Conservation (phyloP, 2,329 filamentous ascomycete genomes). For the Paramyrothecium sp. region DNA sequence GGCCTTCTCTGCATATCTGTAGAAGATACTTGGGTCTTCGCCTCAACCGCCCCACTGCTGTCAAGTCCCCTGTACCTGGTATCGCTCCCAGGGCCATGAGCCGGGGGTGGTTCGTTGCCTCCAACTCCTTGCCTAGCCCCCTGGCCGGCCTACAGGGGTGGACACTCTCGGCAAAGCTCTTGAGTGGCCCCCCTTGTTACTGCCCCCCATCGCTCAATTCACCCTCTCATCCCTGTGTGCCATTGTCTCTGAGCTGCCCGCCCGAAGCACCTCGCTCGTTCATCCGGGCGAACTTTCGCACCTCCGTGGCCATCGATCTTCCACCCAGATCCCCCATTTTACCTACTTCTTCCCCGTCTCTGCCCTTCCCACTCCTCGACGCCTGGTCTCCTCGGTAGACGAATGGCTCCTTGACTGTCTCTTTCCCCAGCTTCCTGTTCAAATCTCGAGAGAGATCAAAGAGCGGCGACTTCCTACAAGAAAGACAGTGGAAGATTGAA, state of each 20-base stretch:
- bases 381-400: background rate
- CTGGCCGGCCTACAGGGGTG: no score
- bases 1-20: no score
- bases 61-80: no score
- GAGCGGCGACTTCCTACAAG: background rate
- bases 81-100: no score
- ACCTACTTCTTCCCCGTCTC: background rate
- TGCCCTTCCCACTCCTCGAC: background rate
- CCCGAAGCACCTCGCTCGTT: background rate
- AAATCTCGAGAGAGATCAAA: background rate
- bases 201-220: background rate
- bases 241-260: background rate
- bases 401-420: conserved; percentile 2
- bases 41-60: no score
- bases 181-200: background rate
- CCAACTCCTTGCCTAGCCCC: no score
- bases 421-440: background rate
- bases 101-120: no score
- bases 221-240: background rate
- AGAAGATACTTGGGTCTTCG: no score
- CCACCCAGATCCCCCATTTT: background rate
- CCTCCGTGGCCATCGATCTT: background rate
- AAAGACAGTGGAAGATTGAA: no score
- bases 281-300: background rate
- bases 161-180: no score